Conservation (phyloP, 129 eudicot genomes). For the Oenanthe sinensis region DNA sequence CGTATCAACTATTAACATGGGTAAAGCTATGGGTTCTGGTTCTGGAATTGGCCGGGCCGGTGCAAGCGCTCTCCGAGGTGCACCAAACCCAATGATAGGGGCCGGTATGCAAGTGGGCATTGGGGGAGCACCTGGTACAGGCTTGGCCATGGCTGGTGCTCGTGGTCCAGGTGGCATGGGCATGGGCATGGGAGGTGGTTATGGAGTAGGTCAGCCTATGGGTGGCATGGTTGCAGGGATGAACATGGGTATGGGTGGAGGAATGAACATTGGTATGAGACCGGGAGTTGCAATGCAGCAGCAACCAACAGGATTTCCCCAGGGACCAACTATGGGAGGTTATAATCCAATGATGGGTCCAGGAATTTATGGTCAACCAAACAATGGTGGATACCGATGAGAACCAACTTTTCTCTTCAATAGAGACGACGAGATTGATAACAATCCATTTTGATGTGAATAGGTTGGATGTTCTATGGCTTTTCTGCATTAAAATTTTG, state of each 20-base stretch:
- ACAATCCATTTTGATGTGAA: not conserved
- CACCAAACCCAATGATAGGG: constrained; percentile 61
- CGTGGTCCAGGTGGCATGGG: constrained; percentile 33
- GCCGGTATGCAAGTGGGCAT: constrained; percentile 15
- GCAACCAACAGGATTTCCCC: constrained; percentile 46
- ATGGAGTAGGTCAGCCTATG: constrained; percentile 38
- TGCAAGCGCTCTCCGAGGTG: constrained; percentile 56
- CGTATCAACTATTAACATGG: constrained; percentile 67
- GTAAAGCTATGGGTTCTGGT: constrained; percentile 99
- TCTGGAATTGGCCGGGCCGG: constrained; percentile 95
- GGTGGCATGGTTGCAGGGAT: constrained; percentile 31
- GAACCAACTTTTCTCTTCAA: not conserved
- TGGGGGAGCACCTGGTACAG: constrained; percentile 8
- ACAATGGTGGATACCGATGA: constrained; percentile 70
- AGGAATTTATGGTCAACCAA: constrained; percentile 75
- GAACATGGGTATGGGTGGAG: constrained; percentile 20
- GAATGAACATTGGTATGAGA: constrained; percentile 41
- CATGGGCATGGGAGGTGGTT: constrained; percentile 23
- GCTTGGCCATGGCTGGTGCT: constrained; percentile 27
- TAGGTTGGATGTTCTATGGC: not conserved
- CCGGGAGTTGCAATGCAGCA: constrained; percentile 56
- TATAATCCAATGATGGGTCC: constrained; percentile 73
- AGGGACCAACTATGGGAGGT: constrained; percentile 47
- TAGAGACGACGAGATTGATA: not conserved
- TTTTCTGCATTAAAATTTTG: not conserved